A percentile compares a stretch with the other conserved stretches of the same genome.
Conservation (phyloP, 1,139 yeast genomes). For the Blastobotrys malaysiensis region DNA sequence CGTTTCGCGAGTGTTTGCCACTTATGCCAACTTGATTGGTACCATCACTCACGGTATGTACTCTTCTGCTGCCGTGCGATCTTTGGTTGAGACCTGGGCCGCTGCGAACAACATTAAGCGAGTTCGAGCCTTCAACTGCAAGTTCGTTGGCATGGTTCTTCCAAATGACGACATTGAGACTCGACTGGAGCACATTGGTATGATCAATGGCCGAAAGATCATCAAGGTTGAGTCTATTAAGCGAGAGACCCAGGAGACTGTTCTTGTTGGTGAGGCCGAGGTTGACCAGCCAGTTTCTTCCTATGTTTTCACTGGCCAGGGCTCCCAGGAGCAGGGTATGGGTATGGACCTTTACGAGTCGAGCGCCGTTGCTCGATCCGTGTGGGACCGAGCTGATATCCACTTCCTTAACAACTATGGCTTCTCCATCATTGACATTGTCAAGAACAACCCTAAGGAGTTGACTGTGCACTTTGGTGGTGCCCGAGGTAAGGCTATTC, state of each 20-base stretch:
- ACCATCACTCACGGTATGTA: slow-evolving; percentile 99
- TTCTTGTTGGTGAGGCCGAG: slow-evolving; percentile 92
- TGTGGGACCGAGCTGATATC: slow-evolving; percentile 96
- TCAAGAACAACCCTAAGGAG: slow-evolving; percentile 91
- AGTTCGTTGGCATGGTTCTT: slow-evolving; percentile 93
- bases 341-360: slow-evolving; percentile 97
- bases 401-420: slow-evolving; percentile 94
- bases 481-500: slow-evolving; percentile 90
- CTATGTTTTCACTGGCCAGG: slow-evolving; percentile 98
- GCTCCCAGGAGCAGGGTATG: slow-evolving; percentile 99
- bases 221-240: slow-evolving; percentile 86
- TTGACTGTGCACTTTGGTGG: slow-evolving; percentile 97
- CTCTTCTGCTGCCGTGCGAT: slow-evolving; percentile 92
- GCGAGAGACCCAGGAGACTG: slow-evolving; percentile 63
- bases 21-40: slow-evolving; percentile 90
- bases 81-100: slow-evolving; percentile 96
- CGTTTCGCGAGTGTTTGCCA: slow-evolving; percentile 90
- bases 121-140: slow-evolving; percentile 90
- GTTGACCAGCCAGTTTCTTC: slow-evolving; percentile 97
- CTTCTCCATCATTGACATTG: slow-evolving; percentile 93
- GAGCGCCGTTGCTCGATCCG: slow-evolving; percentile 87
- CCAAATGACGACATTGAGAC: slow-evolving; percentile 91
- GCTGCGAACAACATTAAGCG: slow-evolving; percentile 95
- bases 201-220: slow-evolving; percentile 98
- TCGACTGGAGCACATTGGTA: slow-evolving; percentile 90